Percentiles rank a stretch among this genome's conserved stretches.
phyloP scores from a whole-genome alignment of 768 basidiomycete species.

The Lactarius pseudohatsudake region DNA sequence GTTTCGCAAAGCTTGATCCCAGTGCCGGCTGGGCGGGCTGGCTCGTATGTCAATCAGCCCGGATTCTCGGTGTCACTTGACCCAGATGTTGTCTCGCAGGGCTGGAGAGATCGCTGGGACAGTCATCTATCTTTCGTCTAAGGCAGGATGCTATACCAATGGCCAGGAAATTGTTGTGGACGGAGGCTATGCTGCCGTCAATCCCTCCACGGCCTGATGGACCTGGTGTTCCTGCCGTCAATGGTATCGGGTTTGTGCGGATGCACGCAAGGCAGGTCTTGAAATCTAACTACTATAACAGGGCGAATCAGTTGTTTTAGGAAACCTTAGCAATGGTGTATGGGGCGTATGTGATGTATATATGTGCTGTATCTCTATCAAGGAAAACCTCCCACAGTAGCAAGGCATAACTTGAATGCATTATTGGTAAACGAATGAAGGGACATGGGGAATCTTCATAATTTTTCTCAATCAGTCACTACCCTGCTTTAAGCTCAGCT shows the following conservation, averaged over 20 bases:
- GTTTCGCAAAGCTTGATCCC: conserved; percentile 60
- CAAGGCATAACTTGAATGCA: too few species aligned
- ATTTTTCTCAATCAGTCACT: too few species aligned
- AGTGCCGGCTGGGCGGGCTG: conserved; percentile 61
- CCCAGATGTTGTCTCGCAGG: conserved; percentile 37
- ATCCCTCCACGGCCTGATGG: conserved; percentile 52
- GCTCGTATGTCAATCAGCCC: conserved; percentile 53
- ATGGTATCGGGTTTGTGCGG: neutral
- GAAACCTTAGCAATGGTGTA: too few species aligned
- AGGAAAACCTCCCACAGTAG: too few species aligned
- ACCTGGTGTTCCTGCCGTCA: neutral
- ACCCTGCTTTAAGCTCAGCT: too few species aligned
- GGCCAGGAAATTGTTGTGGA: conserved; percentile 80
- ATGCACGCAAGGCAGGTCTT: neutral
- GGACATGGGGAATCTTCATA: too few species aligned
- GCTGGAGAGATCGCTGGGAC: conserved; percentile 76
- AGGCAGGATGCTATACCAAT: conserved; percentile 70
- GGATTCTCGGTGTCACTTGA: conserved; percentile 1
- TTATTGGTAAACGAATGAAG: too few species aligned
- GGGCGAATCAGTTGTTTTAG: too few species aligned
- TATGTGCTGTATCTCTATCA: too few species aligned
- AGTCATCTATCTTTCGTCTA: conserved; percentile 70
- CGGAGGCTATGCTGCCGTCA: conserved; percentile 72
- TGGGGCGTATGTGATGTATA: too few species aligned
- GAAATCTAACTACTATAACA: too few species aligned